Percentiles rank a stretch among this genome's conserved stretches.
Evolutionary conservation across 768 basidiomycete species (phyloP).

Genomic region (Favolaschia claudopus): DNA sequence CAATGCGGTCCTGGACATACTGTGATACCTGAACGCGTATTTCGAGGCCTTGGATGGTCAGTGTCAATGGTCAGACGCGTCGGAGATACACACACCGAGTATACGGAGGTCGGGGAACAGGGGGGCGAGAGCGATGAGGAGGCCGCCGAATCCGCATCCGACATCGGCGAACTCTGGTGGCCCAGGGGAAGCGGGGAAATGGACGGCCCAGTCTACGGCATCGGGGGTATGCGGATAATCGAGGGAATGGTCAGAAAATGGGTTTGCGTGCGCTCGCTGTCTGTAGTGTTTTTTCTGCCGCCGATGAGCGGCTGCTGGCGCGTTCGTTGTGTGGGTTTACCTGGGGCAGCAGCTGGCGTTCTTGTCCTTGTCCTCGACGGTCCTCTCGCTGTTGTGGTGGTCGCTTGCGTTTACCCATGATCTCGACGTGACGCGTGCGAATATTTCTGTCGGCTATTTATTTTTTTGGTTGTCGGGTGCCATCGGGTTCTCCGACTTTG

Average conservation of each 20-base stretch:
- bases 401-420: slow-evolving; percentile 46
- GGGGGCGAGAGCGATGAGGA: slow-evolving; percentile 88
- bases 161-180: slow-evolving; percentile 95
- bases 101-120: slow-evolving; percentile 92
- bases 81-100: slow-evolving; percentile 71
- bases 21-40: slow-evolving; percentile 96
- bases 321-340: slow-evolving; percentile 33
- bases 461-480: too few relatives aligned
- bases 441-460: too few relatives aligned
- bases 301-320: not conserved
- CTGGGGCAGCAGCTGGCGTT: slow-evolving; percentile 61
- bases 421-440: too few relatives aligned
- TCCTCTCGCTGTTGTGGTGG: slow-evolving; percentile 21
- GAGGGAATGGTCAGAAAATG: slow-evolving; percentile 88
- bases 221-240: slow-evolving; percentile 84
- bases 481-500: too few relatives aligned
- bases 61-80: not conserved
- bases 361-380: too few relatives aligned
- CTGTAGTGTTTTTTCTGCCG: slow-evolving; percentile 83
- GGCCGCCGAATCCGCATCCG: slow-evolving; percentile 97
- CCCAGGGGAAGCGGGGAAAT: slow-evolving; percentile 77
- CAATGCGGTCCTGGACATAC: slow-evolving; percentile 94
- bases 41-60: slow-evolving; percentile 79
- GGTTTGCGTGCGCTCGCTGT: slow-evolving; percentile 86
- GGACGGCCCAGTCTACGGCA: slow-evolving; percentile 80